Evolutionary conservation across 768 basidiomycete genomes (phyloP), one percentile per base, ranked within the genome.

Genomic region (Crassisporium funariophilum): DNA sequence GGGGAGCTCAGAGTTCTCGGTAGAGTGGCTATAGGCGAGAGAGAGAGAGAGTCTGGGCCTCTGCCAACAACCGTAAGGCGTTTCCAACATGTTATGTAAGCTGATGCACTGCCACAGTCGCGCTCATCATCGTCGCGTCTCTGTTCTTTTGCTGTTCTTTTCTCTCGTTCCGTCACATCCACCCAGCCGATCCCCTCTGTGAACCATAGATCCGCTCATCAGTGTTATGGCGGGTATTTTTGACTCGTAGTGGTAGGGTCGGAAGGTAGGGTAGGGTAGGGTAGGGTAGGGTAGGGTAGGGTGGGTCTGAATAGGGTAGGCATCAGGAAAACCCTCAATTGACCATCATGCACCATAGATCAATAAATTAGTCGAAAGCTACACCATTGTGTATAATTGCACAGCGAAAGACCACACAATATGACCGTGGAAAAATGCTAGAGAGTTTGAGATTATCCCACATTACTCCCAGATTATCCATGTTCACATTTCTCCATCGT

Each of bases 391-490:
- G n/a, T n/a, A n/a, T n/a, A n/a, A n/a, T n/a, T n/a, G n/a, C 42
- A 44, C 42, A 44, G 42, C 29, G 42, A 12, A 44, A 44, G 20
- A 44, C 29, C 42, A 27, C 9, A 44, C 13, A 44, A 16, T 44
- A 19, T 44, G 17, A 44, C 31, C 42, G 29, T 44, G 42, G 25
- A 19, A 44, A 29, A 34, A 25, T 44, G 17, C 33, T 15, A 44
- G 16, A 17, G 9, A 12, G 21, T 33, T 31, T 20, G 2, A 20
- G 29, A 44, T 33, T 44, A 20, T 31, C 20, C 29, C 25, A 15
- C 27, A 44, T 44, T 44, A 33, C 20, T 21, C 9, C 17, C 42
- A 34, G 17, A 44, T 31, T 44, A 13, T 13, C 13, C 27, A 13
- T 29, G 27, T 29, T 29, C 27, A 29, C 27, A 29, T 29, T 29